Evolutionary conservation across 768 basidiomycete genomes (phyloP).

Genomic region (Dioszegia hungarica): DNA sequence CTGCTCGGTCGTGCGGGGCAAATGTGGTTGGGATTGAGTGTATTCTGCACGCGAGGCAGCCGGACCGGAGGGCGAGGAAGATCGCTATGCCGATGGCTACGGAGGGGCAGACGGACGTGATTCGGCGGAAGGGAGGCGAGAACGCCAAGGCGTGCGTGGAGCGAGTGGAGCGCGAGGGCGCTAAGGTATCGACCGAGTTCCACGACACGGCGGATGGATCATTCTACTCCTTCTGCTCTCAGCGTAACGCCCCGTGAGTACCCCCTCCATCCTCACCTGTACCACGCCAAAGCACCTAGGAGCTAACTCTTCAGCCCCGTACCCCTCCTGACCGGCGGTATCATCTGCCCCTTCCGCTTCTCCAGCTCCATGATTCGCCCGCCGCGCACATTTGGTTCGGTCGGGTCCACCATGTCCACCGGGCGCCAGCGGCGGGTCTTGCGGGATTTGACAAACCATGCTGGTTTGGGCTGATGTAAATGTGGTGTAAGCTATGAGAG

Average conservation of each 20-base stretch:
- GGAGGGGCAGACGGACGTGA: no score
- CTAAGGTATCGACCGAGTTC: no score
- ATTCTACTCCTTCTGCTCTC: neutral
- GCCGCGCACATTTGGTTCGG: neutral
- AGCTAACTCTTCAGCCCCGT: neutral
- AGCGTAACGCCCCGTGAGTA: neutral
- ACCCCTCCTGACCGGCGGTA: neutral
- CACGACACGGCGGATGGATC: neutral
- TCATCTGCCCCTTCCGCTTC: neutral
- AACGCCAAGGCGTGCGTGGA: neutral
- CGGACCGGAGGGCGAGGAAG: neutral
- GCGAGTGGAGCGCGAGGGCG: no score
- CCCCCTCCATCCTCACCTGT: neutral
- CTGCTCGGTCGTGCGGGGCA: neutral
- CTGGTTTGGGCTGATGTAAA: slow-evolving; percentile 4
- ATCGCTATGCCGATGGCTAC: neutral
- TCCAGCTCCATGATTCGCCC: neutral
- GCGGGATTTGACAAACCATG: slow-evolving; percentile 3
- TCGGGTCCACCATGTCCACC: neutral
- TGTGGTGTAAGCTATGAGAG: no score
- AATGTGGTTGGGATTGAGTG: neutral
- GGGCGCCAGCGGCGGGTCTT: neutral
- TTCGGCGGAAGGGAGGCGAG: neutral
- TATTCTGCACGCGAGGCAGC: neutral
- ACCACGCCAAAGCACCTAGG: neutral